Percentiles rank a stretch among this genome's conserved stretches.
phyloP scores from a whole-genome alignment of 257 asterid genomes.

The Asclepias syriaca region DNA sequence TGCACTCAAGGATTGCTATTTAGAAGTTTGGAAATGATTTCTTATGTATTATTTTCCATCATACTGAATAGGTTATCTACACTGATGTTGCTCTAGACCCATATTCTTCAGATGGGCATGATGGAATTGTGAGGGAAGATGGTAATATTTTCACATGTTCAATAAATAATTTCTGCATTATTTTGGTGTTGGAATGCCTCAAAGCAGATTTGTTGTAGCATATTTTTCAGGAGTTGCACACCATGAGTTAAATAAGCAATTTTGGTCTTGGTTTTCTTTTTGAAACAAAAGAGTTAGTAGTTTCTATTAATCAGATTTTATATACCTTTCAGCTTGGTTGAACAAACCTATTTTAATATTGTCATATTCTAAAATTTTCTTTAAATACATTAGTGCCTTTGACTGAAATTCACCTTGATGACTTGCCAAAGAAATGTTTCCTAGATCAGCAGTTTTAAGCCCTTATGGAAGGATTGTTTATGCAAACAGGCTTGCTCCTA shows the following conservation, averaged over 20 bases:
- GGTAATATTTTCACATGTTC: conserved; percentile 39
- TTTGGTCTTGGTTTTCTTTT: too few species aligned
- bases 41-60: neutral
- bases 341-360: neutral
- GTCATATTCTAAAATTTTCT: neutral
- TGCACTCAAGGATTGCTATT: neutral
- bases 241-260: neutral
- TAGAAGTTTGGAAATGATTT: neutral
- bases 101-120: conserved; percentile 97
- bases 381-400: neutral
- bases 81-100: conserved; percentile 98
- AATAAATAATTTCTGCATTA: neutral
- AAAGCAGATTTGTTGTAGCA: neutral
- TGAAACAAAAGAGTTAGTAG: too few species aligned
- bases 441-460: neutral
- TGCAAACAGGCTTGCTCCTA: neutral
- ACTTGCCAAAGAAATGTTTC: neutral
- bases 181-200: neutral
- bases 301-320: neutral
- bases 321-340: too few species aligned
- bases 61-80: conserved; percentile 55
- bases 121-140: conserved; percentile 96
- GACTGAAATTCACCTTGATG: neutral
- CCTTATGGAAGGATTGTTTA: neutral
- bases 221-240: neutral